Evolutionary conservation across 2,329 filamentous ascomycete genomes (phyloP), one percentile per base, ranked within the genome.

Genomic region (Bipolaris bicolor): DNA sequence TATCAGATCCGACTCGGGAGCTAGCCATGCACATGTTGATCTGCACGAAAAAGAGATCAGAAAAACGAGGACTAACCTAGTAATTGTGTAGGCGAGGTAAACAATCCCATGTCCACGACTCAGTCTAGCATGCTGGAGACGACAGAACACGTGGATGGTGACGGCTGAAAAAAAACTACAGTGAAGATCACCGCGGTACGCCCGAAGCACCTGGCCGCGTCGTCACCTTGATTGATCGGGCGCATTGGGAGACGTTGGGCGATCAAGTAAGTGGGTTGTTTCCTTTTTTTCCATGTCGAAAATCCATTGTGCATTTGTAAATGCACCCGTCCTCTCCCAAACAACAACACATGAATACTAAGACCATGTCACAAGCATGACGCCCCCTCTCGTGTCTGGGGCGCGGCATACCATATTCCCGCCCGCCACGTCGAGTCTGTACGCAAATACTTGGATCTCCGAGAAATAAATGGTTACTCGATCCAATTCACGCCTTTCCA

Each of bases 381-480:
- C 83, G 26, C 85, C 84, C 55, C 85, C 86, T 52, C 83, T 79
- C 68, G 65, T 29, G 92, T 97, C 67, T 98, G 93, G 93, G 95
- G 95, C 56, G 90, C 91, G 15, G 95, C 94, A 62, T 96, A 97
- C 80, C 90, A 94, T 71, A 94, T 97, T 77, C 82, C 84, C 26
- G 77, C 88, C 6, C 81, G 85, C 1, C 84, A 88, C 64, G 92
- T 96, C 20, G 83, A 87, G 58, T 89, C 94, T 78, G 94, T 97
- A 3, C 89, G 91, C 66, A 84, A 88, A 57, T 97, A 97, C 75
- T 90, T 99, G 46, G 93, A 98, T 77, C 94, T 97, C 64, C 89
- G 95, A 44, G 95, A 99, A 78, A 97, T 98, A 73, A 97, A 98
- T 79, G 95, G 95, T 24, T 99, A 99, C 78, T 91, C 88, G 52